These are phyloP conservation scores for Pulveroboletus sp. DNA, from an alignment of 768 basidiomycete genomes.

Conservation along the genomic window DNA sequence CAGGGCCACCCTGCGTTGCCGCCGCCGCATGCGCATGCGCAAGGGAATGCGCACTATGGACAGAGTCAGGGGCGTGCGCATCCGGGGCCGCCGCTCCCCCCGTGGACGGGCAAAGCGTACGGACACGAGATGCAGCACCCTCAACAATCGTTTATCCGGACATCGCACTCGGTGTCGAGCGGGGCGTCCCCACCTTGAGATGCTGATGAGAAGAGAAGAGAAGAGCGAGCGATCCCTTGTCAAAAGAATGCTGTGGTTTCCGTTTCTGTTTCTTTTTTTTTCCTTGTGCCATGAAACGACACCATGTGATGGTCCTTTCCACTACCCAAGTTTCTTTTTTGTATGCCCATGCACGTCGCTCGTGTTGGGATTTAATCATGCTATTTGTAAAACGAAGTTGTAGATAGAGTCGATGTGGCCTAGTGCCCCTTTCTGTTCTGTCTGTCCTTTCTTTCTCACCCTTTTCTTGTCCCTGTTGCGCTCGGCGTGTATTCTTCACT, in stretches of 20 bases:
- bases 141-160: constrained; percentile 48
- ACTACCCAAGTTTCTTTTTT: no score
- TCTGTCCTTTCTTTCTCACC: no score
- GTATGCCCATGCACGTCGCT: no score
- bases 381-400: no score
- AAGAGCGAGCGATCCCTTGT: background rate
- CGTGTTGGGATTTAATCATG: no score
- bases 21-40: constrained; percentile 13
- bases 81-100: constrained; percentile 22
- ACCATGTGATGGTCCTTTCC: no score
- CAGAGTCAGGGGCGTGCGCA: constrained; percentile 12
- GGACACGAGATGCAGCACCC: constrained; percentile 28
- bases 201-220: background rate
- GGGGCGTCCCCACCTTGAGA: constrained; percentile 33
- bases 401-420: no score
- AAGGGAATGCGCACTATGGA: constrained; percentile 8
- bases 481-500: no score
- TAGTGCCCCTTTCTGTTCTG: no score
- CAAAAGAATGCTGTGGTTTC: no score
- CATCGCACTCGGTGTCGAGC: constrained; percentile 41
- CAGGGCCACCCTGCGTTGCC: constrained; percentile 10
- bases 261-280: background rate
- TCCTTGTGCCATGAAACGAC: no score
- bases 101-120: constrained; percentile 24
- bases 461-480: no score